phyloP scores from a whole-genome alignment of 805 yeast species.

The Nakazawaea populi region DNA sequence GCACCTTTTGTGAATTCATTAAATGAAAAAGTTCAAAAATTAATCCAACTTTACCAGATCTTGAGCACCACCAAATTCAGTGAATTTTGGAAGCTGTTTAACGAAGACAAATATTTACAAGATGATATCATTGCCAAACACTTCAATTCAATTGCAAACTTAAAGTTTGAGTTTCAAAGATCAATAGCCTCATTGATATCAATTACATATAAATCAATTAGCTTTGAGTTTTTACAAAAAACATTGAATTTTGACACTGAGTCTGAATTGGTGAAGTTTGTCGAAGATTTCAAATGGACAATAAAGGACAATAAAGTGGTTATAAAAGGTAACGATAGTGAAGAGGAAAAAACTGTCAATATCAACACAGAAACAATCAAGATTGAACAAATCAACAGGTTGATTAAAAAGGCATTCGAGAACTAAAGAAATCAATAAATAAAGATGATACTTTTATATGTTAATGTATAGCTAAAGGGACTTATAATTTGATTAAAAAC shows the following conservation, averaged over 20 bases:
- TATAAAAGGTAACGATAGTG: constrained; percentile 1
- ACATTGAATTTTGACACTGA: constrained; percentile 1
- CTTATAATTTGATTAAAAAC: too few relatives aligned
- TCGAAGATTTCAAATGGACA: constrained; percentile 7
- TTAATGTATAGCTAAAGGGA: too few relatives aligned
- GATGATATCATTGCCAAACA: constrained; percentile 2
- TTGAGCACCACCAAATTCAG: constrained; percentile 7
- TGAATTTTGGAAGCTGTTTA: constrained; percentile 11
- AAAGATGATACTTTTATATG: too few relatives aligned
- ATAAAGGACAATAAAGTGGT: constrained; percentile 1
- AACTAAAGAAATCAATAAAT: background rate
- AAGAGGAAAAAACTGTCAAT: constrained; percentile 8
- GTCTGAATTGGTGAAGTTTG: constrained; percentile 5
- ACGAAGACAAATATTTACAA: constrained; percentile 4
- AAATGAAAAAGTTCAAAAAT: constrained; percentile 11
- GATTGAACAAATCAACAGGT: constrained; percentile 10
- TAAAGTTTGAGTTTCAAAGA: constrained; percentile 8
- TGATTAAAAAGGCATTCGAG: constrained; percentile 12
- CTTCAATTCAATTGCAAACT: constrained; percentile 2
- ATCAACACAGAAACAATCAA: constrained; percentile 11
- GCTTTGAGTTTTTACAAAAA: constrained; percentile 1
- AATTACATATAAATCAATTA: constrained; percentile 9
- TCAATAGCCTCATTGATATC: constrained; percentile 8
- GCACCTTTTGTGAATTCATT: constrained; percentile 12
- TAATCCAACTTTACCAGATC: constrained; percentile 5